Percentiles rank a stretch among this genome's conserved stretches.
Conservation (phyloP, 2,329 filamentous ascomycete genomes). For the Pochonia chlamydosporia region DNA sequence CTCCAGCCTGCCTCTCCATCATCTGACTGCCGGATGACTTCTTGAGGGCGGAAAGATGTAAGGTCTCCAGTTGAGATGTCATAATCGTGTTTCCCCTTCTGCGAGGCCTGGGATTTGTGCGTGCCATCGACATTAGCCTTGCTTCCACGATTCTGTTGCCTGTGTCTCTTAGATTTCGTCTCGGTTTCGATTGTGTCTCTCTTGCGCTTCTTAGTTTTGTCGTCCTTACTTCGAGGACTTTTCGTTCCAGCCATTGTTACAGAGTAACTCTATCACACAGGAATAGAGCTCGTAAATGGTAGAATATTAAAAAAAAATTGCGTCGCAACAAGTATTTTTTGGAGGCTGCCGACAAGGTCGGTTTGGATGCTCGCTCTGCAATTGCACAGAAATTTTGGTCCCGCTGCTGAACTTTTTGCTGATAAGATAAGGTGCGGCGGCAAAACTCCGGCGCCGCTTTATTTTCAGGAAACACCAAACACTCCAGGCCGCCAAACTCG, state of each 20-base stretch:
- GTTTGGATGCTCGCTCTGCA: neutral
- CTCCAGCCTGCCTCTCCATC: conserved; percentile 43
- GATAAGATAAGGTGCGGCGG: conserved; percentile 35
- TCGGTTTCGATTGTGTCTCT: conserved; percentile 36
- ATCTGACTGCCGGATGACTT: conserved; percentile 21
- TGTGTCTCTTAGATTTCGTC: conserved; percentile 35
- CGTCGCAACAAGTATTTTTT: conserved; percentile 6
- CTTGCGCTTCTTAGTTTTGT: conserved; percentile 41
- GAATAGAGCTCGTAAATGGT: conserved; percentile 9
- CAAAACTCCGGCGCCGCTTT: conserved; percentile 22
- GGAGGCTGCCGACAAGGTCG: conserved; percentile 1
- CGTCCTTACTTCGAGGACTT: conserved; percentile 25
- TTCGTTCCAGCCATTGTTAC: conserved; percentile 30
- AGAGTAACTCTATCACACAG: conserved; percentile 1
- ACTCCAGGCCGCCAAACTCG: too few relatives aligned
- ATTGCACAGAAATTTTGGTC: conserved; percentile 31
- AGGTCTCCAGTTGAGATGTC: conserved; percentile 7
- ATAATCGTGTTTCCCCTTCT: conserved; percentile 7
- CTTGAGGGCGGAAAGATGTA: conserved; percentile 14
- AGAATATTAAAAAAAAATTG: conserved; percentile 1
- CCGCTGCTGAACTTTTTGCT: conserved; percentile 32
- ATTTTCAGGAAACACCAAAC: conserved; percentile 14
- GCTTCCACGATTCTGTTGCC: conserved; percentile 23
- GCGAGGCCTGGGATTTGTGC: neutral
- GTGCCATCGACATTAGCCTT: conserved; percentile 18